Conservation (phyloP, 2,329 filamentous ascomycete species). For the Xylaria sp. region DNA sequence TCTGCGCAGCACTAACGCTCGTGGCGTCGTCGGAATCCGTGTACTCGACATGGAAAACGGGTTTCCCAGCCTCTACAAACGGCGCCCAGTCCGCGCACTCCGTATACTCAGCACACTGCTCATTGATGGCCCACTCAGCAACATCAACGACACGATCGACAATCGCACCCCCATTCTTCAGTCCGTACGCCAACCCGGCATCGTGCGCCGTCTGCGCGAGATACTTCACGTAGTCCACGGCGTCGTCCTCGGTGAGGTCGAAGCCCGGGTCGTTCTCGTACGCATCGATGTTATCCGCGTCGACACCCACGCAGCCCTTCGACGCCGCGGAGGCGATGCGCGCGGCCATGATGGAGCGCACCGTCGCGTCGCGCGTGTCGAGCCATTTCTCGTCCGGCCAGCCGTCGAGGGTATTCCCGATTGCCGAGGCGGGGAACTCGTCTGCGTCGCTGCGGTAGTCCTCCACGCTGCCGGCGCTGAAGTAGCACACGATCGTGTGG, state of each 20-base stretch:
- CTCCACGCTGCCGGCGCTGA: slow-evolving; percentile 77
- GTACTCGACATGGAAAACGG: slow-evolving; percentile 81
- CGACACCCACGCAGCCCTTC: slow-evolving; percentile 76
- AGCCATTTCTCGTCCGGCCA: slow-evolving; percentile 78
- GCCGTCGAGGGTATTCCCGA: slow-evolving; percentile 68
- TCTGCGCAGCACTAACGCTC: slow-evolving; percentile 15
- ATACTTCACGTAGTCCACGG: slow-evolving; percentile 69
- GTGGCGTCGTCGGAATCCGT: slow-evolving; percentile 57
- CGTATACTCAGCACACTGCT: slow-evolving; percentile 71
- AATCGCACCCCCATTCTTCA: slow-evolving; percentile 76
- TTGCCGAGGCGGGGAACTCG: slow-evolving; percentile 65
- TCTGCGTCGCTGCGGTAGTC: slow-evolving; percentile 68
- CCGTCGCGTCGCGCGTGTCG: slow-evolving; percentile 65
- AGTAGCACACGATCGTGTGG: slow-evolving; percentile 73
- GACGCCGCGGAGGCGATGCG: slow-evolving; percentile 68
- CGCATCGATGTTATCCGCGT: slow-evolving; percentile 77
- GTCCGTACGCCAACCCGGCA: slow-evolving; percentile 69
- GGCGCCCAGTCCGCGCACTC: slow-evolving; percentile 69
- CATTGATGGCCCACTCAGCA: slow-evolving; percentile 76
- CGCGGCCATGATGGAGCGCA: slow-evolving; percentile 72
- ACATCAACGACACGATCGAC: slow-evolving; percentile 60
- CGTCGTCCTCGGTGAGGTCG: slow-evolving; percentile 65
- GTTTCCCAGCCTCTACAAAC: slow-evolving; percentile 71
- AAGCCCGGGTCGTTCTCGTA: slow-evolving; percentile 74
- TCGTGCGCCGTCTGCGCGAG: slow-evolving; percentile 65